Evolutionary conservation across 164 flowering plant species (phyloP).

Genomic region (Euptelea pleiosperma): DNA sequence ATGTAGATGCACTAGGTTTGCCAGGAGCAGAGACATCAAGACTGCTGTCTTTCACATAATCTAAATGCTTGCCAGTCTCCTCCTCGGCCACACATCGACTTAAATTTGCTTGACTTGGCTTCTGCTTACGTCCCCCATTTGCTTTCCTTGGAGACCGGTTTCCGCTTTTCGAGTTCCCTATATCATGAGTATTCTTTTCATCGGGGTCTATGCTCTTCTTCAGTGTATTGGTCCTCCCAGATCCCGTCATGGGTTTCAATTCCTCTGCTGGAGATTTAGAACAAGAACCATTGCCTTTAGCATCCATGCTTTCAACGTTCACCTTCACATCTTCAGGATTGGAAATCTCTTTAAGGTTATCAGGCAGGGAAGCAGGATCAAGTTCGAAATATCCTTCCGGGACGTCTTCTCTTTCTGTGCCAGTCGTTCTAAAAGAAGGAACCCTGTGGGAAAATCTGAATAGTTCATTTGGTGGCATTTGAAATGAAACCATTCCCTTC

Average conservation of each 20-base stretch:
- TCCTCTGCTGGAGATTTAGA: not conserved
- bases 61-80: not conserved
- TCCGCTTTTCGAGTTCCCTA: not conserved
- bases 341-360: constrained; percentile 13
- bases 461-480: constrained; percentile 35
- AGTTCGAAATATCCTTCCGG: constrained; percentile 58
- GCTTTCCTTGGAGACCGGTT: no score
- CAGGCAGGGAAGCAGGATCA: constrained; percentile 60
- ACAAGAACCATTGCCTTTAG: constrained; percentile 9
- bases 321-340: constrained; percentile 12
- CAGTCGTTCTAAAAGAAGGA: constrained; percentile 42
- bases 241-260: constrained; percentile 1
- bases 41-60: no score
- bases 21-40: no score
- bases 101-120: not conserved
- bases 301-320: not conserved
- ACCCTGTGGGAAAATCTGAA: constrained; percentile 56
- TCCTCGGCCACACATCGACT: no score
- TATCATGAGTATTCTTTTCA: not conserved
- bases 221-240: not conserved
- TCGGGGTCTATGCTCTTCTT: not conserved
- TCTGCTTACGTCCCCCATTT: not conserved
- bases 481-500: constrained; percentile 18
- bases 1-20: no score
- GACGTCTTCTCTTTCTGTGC: constrained; percentile 46